phyloP scores from a whole-genome alignment of 1,139 yeast species.

The Chernovozyma sophiae-reginae region DNA sequence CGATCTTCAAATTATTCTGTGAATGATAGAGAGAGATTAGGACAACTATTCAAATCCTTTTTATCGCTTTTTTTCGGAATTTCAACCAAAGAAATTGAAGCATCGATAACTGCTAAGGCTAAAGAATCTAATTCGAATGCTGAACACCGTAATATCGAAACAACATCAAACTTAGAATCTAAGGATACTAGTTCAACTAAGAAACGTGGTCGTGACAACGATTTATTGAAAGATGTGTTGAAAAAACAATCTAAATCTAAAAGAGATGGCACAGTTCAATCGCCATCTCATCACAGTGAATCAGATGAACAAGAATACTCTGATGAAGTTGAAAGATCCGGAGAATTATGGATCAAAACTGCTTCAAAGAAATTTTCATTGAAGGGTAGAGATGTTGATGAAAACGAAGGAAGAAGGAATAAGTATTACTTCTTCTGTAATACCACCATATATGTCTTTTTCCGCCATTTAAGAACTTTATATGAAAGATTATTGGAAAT shows the following conservation, averaged over 20 bases:
- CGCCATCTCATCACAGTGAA: constrained; percentile 29
- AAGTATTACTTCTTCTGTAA: constrained; percentile 82
- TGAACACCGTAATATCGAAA: constrained; percentile 11
- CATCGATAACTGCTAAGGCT: constrained; percentile 20
- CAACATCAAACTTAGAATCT: constrained; percentile 8
- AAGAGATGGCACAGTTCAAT: constrained; percentile 34
- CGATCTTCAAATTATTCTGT: constrained; percentile 72
- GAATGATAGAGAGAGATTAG: constrained; percentile 76
- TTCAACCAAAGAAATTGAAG: constrained; percentile 28
- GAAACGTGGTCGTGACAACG: constrained; percentile 61
- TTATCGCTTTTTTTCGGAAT: constrained; percentile 65
- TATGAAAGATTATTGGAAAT: constrained; percentile 79
- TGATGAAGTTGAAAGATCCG: constrained; percentile 54
- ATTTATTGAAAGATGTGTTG: constrained; percentile 69
- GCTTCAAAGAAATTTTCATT: constrained; percentile 32
- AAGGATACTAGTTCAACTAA: constrained; percentile 15
- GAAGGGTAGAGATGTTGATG: constrained; percentile 13
- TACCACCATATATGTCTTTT: constrained; percentile 85
- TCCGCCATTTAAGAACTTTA: constrained; percentile 79
- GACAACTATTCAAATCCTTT: constrained; percentile 68
- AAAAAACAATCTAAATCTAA: constrained; percentile 56
- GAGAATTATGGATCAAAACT: constrained; percentile 63
- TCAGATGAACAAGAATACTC: constrained; percentile 30
- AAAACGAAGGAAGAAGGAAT: constrained; percentile 26
- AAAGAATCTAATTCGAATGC: constrained; percentile 10